Evolutionary conservation across 495 filamentous ascomycete genomes (phyloP).

Genomic region (Hypoxylon cercidicola): DNA sequence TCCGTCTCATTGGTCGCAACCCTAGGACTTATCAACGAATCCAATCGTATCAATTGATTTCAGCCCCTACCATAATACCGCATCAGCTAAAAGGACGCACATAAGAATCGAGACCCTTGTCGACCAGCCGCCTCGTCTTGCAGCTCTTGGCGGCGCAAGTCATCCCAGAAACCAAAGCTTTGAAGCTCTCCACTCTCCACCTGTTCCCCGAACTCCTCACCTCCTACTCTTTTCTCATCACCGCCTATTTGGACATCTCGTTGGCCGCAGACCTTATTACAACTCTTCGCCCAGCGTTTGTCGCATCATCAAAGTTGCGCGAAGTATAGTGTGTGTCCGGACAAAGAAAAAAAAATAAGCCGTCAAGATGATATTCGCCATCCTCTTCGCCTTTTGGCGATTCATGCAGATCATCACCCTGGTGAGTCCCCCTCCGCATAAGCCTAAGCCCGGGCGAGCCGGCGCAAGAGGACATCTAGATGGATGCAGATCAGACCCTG

Average conservation of each 20-base stretch:
- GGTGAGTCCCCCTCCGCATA: constrained; percentile 49
- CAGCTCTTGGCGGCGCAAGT: constrained; percentile 37
- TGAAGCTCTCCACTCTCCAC: constrained; percentile 27
- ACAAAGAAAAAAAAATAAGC: neutral
- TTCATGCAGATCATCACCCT: constrained; percentile 83
- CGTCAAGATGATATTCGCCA: constrained; percentile 74
- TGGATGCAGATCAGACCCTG: neutral
- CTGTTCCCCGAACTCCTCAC: neutral
- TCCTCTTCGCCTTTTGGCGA: constrained; percentile 88
- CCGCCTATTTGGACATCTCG: neutral
- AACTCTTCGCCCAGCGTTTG: neutral
- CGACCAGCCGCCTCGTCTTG: constrained; percentile 27
- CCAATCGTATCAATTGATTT: neutral
- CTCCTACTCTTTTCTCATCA: constrained; percentile 12
- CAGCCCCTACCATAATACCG: neutral
- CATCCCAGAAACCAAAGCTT: neutral
- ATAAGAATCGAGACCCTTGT: constrained; percentile 10
- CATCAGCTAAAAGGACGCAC: constrained; percentile 18
- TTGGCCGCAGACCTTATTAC: constrained; percentile 10
- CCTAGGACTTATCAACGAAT: neutral
- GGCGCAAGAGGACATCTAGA: too few species aligned
- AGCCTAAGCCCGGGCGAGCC: too few species aligned
- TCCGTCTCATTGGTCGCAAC: neutral
- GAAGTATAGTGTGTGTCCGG: too few species aligned
- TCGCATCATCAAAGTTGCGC: neutral